Conservation (phyloP, 1,284 basidiomycete species). For the Malassezia globosa region DNA sequence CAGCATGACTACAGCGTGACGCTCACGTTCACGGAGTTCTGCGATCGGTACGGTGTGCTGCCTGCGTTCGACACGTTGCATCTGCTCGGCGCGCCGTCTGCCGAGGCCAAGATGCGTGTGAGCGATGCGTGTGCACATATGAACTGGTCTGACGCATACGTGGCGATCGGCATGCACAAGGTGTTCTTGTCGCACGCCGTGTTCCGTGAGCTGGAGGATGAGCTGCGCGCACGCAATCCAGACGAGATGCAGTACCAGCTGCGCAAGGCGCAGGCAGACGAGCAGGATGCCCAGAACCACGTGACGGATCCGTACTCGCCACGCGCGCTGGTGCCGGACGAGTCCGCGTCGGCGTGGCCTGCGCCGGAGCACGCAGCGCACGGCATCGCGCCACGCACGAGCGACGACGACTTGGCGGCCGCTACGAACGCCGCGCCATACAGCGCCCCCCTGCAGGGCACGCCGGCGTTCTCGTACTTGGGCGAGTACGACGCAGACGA, state of each 20-base stretch:
- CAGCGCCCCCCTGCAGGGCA: background rate
- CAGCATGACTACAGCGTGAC: slow-evolving; percentile 54
- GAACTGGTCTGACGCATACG: slow-evolving; percentile 60
- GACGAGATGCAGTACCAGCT: slow-evolving; percentile 54
- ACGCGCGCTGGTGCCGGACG: slow-evolving; percentile 19
- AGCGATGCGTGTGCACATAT: slow-evolving; percentile 54
- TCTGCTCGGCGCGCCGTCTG: slow-evolving; percentile 53
- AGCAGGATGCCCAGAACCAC: slow-evolving; percentile 55
- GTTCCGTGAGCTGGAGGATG: slow-evolving; percentile 82
- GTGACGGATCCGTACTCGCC: slow-evolving; percentile 55
- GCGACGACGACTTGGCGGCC: background rate
- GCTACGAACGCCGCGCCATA: background rate
- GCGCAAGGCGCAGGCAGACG: slow-evolving; percentile 56
- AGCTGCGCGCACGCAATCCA: slow-evolving; percentile 57
- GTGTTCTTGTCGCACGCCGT: slow-evolving; percentile 77
- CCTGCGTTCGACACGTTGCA: slow-evolving; percentile 28
- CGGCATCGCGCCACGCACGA: background rate
- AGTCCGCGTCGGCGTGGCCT: slow-evolving; percentile 6
- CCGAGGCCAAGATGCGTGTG: slow-evolving; percentile 47
- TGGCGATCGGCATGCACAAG: slow-evolving; percentile 66
- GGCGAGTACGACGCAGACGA: slow-evolving; percentile 10
- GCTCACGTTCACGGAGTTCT: slow-evolving; percentile 79
- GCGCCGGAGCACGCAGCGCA: too few species aligned
- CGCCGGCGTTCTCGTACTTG: background rate
- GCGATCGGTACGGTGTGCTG: slow-evolving; percentile 53